phyloP scores from a whole-genome alignment of 768 basidiomycete species.

The Trametes coccinea region DNA sequence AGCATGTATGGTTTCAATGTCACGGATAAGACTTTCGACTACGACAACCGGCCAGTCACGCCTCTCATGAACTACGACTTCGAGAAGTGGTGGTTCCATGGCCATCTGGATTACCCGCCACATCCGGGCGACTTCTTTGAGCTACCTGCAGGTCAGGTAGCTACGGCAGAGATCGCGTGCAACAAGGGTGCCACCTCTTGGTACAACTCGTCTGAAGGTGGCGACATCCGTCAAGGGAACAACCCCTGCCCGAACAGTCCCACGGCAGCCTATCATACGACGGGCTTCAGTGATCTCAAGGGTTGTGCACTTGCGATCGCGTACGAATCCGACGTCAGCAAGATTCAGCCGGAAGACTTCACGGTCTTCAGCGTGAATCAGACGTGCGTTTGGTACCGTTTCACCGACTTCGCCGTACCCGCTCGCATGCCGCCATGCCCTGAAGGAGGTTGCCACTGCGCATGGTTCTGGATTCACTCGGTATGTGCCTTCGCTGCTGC shows the following conservation, averaged over 20 bases:
- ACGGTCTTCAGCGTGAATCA: slow-evolving; percentile 75
- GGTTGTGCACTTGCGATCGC: slow-evolving; percentile 74
- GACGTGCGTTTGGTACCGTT: slow-evolving; percentile 70
- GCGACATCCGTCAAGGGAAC: slow-evolving; percentile 53
- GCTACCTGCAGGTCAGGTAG: slow-evolving; percentile 57
- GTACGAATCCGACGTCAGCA: slow-evolving; percentile 60
- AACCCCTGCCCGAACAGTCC: slow-evolving; percentile 48
- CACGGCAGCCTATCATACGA: slow-evolving; percentile 53
- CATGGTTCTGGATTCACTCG: slow-evolving; percentile 75
- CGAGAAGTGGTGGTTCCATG: slow-evolving; percentile 62
- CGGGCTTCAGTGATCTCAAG: slow-evolving; percentile 50
- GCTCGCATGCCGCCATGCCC: slow-evolving; percentile 69
- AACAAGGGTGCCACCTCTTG: slow-evolving; percentile 63
- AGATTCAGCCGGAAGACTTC: slow-evolving; percentile 68
- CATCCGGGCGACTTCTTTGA: slow-evolving; percentile 56
- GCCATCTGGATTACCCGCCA: slow-evolving; percentile 59
- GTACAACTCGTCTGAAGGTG: slow-evolving; percentile 53
- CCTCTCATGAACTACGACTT: slow-evolving; percentile 42
- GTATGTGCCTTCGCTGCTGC: slow-evolving; percentile 30
- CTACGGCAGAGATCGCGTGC: slow-evolving; percentile 56
- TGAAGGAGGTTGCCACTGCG: slow-evolving; percentile 62
- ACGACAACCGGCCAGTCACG: slow-evolving; percentile 64
- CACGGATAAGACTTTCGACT: slow-evolving; percentile 50
- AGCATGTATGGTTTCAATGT: slow-evolving; percentile 73
- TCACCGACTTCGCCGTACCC: slow-evolving; percentile 71